These are phyloP conservation scores for Beta lomatogona DNA, from an alignment of 179 eudicot genomes.

Conservation along the genomic window DNA sequence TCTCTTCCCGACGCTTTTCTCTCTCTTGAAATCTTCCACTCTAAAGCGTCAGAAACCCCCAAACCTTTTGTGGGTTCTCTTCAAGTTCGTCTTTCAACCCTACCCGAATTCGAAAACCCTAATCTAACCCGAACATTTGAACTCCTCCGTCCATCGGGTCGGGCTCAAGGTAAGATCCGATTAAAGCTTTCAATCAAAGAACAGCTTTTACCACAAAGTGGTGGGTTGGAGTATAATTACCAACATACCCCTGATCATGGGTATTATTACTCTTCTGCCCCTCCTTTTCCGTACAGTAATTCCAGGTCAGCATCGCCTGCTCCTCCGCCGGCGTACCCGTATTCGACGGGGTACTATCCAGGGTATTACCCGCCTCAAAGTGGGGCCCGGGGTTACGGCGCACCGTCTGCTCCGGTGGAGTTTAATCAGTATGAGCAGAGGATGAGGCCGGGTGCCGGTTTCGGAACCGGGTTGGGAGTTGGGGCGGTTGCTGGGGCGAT, in stretches of 20 bases:
- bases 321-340: constrained; percentile 37
- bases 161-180: constrained; percentile 75
- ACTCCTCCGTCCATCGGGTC: constrained; percentile 76
- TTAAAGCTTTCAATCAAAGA: constrained; percentile 52
- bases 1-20: constrained; percentile 45
- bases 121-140: constrained; percentile 37
- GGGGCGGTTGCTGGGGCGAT: constrained; percentile 60
- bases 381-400: constrained; percentile 30
- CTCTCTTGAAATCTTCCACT: constrained; percentile 71
- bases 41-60: constrained; percentile 62
- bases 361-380: constrained; percentile 43
- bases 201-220: constrained; percentile 31
- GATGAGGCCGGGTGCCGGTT: constrained; percentile 36
- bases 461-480: constrained; percentile 45
- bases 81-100: constrained; percentile 43
- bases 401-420: constrained; percentile 77
- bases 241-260: constrained; percentile 44
- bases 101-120: constrained; percentile 40
- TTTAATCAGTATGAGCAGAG: constrained; percentile 30
- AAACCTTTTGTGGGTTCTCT: constrained; percentile 69
- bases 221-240: constrained; percentile 41
- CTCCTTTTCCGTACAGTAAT: constrained; percentile 39
- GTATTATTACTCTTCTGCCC: constrained; percentile 60
- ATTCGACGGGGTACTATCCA: constrained; percentile 45
- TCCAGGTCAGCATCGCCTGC: constrained; percentile 24